Conservation (phyloP, 2,329 filamentous ascomycete genomes). For the Teratosphaeria zuluensis region DNA sequence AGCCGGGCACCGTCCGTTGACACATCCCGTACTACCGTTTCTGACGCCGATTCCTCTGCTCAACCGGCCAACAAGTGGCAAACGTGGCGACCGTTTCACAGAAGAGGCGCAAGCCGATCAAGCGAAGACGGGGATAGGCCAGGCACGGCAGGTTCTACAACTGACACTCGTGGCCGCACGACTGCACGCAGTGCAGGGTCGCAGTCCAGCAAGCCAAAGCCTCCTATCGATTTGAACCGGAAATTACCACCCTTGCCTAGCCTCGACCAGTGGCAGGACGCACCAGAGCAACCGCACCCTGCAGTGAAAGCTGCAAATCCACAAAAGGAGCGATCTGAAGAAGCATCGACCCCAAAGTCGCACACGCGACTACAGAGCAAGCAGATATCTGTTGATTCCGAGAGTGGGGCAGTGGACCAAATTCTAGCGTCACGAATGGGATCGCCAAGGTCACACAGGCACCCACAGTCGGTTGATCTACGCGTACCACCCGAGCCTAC, state of each 20-base stretch:
- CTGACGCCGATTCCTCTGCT: conserved; percentile 5
- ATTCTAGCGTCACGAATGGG: conserved; percentile 13
- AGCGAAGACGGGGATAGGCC: conserved; percentile 2
- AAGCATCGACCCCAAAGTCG: neutral
- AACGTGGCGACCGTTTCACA: conserved; percentile 5
- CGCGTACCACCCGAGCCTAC: conserved; percentile 5
- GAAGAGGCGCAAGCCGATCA: neutral
- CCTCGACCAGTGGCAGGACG: conserved; percentile 30
- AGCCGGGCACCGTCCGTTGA: conserved; percentile 15
- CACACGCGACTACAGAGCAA: conserved; percentile 1
- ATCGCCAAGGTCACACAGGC: conserved; percentile 6
- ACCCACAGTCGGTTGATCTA: conserved; percentile 3
- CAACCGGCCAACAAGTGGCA: conserved; percentile 3
- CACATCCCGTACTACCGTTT: conserved; percentile 14
- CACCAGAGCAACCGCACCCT: conserved; percentile 6
- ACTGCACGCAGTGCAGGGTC: neutral
- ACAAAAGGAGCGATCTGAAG: neutral
- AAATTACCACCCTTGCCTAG: conserved; percentile 39
- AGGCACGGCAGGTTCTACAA: conserved; percentile 2
- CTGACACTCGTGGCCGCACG: conserved; percentile 4
- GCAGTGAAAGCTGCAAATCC: neutral
- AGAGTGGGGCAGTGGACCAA: conserved; percentile 7
- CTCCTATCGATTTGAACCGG: conserved; percentile 34
- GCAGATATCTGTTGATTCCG: neutral
- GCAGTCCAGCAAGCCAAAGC: conserved; percentile 1